phyloP scores from a whole-genome alignment of 257 asterid species.

The Echium plantagineum region DNA sequence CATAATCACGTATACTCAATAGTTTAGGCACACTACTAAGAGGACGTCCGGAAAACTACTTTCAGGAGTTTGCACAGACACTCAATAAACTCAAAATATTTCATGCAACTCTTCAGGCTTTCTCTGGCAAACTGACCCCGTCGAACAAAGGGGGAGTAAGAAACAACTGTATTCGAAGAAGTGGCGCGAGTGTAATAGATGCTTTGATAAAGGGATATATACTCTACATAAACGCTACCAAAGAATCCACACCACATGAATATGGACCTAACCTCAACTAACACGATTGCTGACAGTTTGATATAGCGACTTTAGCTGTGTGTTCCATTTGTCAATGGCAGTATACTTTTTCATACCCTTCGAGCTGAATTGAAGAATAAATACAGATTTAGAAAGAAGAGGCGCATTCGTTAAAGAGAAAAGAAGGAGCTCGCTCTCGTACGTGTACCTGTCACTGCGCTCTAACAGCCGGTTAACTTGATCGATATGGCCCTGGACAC shows the following conservation, averaged over 20 bases:
- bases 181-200: not conserved
- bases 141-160: no score
- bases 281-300: slow-evolving; percentile 75
- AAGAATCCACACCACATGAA: no score
- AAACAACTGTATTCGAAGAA: no score
- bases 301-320: slow-evolving; percentile 71
- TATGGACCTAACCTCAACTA: slow-evolving; percentile 24
- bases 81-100: no score
- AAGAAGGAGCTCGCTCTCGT: slow-evolving; percentile 5
- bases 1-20: no score
- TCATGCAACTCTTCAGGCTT: no score
- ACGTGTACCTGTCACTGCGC: slow-evolving; percentile 84
- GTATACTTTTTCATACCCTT: slow-evolving; percentile 93
- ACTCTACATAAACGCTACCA: slow-evolving; percentile 7
- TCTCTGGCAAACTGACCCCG: no score
- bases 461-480: slow-evolving; percentile 89
- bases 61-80: no score
- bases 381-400: not conserved
- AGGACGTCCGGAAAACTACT: no score
- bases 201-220: not conserved
- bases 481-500: slow-evolving; percentile 87
- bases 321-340: slow-evolving; percentile 92
- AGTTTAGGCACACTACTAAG: no score
- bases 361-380: slow-evolving; percentile 32
- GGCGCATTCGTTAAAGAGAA: not conserved